Evolutionary conservation across 1,284 basidiomycete species (phyloP), one percentile per base, ranked within the genome.

Genomic region (Cyathus pygmaeus): DNA sequence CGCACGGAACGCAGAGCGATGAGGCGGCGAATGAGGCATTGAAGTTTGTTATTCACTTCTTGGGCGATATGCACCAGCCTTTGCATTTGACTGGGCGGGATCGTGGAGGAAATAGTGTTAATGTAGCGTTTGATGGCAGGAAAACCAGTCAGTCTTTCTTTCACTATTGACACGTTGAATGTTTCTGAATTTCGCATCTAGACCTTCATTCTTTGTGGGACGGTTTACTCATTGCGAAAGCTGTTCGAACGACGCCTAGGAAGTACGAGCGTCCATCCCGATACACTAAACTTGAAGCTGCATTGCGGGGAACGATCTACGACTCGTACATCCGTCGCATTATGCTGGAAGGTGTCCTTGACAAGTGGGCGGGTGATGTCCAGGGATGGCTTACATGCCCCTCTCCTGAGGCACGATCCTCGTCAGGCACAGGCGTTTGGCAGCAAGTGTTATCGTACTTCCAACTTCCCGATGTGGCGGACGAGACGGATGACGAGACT

Each of bases 21-120:
- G 69, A 70, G 6, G 57, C 49, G 24, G 85, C 84, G 4, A 83
- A 85, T 67, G 89, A 91, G 71, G 92, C 94, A 2, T 82, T 97
- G 71, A 93, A 94, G 73, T 98, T 97, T 81, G 81, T 98, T 53
- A 87, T 95, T 39, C 96, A 98, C 74, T 95, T 95, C 65, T 63
- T 96, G 10, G 96, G 96, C 1, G 96, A 98, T 72, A 83, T 96
- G 83, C 95, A 97, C 71, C 91, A 93, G 85, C 95, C 95, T 10
- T 81, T 98, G 54, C 96, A 98, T 75, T 84, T 98, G 46, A 92
- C 93, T 0, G 94, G 94, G 3, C 83, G 94, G 19, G 89, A 94
- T 64, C 84, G 91, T 31, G 95, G 96, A 2, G 95, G 95, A 2
- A 98, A 98, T 71, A 86, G 86, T 24, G 85, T 84, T 62, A 88